These are phyloP conservation scores for Ophioceras dolichostomum DNA, from an alignment of 2,329 filamentous ascomycete species.

Conservation along the genomic window DNA sequence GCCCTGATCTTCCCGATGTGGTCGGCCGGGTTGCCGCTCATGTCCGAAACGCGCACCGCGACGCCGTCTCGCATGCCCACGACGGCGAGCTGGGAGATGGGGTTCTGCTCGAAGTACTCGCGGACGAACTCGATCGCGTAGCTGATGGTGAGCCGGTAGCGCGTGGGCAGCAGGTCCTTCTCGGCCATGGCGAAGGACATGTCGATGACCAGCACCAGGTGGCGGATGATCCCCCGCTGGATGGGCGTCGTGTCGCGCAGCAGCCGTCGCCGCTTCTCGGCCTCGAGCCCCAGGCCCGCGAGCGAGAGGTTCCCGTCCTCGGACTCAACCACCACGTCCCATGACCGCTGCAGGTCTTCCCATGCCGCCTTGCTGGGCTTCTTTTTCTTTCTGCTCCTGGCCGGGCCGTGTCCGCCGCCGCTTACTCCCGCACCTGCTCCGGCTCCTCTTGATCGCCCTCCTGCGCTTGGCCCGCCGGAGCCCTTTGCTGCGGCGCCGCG, in stretches of 20 bases:
- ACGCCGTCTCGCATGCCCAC: constrained; percentile 90
- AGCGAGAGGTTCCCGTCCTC: constrained; percentile 70
- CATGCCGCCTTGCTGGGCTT: constrained; percentile 38
- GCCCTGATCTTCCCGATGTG: constrained; percentile 67
- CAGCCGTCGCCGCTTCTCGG: constrained; percentile 68
- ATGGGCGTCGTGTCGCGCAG: constrained; percentile 89
- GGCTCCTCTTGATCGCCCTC: constrained; percentile 14
- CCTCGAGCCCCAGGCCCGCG: constrained; percentile 64
- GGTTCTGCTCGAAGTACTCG: constrained; percentile 97
- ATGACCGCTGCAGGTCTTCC: constrained; percentile 55
- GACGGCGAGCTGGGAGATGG: constrained; percentile 88
- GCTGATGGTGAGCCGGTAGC: constrained; percentile 69
- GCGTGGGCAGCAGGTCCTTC: constrained; percentile 84
- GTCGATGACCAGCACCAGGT: constrained; percentile 82
- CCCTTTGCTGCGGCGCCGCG: constrained; percentile 3
- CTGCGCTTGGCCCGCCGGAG: constrained; percentile 14
- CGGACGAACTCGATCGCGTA: constrained; percentile 80
- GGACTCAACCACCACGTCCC: constrained; percentile 66
- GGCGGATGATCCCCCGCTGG: constrained; percentile 95
- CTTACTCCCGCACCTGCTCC: constrained; percentile 15
- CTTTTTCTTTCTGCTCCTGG: constrained; percentile 1
- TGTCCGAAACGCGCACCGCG: constrained; percentile 72
- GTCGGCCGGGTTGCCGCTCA: constrained; percentile 82
- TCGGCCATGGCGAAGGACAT: constrained; percentile 89
- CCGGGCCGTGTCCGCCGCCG: constrained; percentile 3